Base-by-base conservation (phyloP, 148 eudicot species). In the Diospyros lotus region DNA sequence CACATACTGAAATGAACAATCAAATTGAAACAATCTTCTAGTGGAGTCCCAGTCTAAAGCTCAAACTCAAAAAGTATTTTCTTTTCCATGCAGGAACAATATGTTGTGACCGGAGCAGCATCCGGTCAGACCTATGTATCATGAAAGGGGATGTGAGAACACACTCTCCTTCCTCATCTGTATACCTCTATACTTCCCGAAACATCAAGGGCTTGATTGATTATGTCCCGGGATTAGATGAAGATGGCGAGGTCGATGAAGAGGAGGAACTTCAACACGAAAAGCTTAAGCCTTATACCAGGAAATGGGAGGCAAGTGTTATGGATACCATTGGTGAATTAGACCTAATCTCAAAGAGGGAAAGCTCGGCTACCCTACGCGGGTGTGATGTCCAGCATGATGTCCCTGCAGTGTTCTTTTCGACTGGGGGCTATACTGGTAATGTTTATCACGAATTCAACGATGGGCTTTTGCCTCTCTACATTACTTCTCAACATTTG, bases 101-200 rank as follows among this genome's bases (percentile, higher is more conserved):
- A 41, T 93, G 98, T 77, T 93, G 98, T 79, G 98, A 91, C 66
- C 84, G 98, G 84, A 89, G 88, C 69, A 87, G 90, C 78, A 73
- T 78, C 28, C 81, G 97, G 38, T 79, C 97, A 6, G 98, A 93
- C 74, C 66, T 88, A 9, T 93, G 98, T 81, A 74, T 82, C 64
- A 88, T 93, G 98, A 93, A 89, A 69, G 98, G 98, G n/a, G 97
- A 93, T 75, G 84, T 93, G n/a, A 84, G 98, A 78, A 89, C 97
- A 46, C 79, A 87, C 46, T 71, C 97, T 14, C 4, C 76, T 42
- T 85, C 96, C 53, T 89, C 92, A 55, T 89, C 96, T 3, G 7
- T 94, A 69, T 76, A 75, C 80, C 89, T 94, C 18, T 94, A 89
- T 75, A 71, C 74, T 46, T 63, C 80, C 53, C 82, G 79, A n/a